Evolutionary conservation across 2,329 filamentous ascomycete genomes (phyloP).

Genomic region (Gnomoniopsis sp.): DNA sequence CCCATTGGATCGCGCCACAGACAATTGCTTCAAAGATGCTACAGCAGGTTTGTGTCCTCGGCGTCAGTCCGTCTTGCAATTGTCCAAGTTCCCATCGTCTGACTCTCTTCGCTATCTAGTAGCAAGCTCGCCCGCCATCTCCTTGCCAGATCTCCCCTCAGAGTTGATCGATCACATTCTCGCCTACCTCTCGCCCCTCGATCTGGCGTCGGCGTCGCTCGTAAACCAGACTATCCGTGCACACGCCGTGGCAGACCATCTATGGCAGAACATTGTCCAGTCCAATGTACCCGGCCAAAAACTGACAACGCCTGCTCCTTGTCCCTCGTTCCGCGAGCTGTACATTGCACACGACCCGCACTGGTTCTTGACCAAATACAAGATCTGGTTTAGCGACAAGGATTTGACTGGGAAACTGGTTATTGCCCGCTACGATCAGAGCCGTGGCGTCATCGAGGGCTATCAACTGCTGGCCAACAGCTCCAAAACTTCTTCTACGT

Average conservation of each 20-base stretch:
- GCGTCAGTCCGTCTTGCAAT: background rate
- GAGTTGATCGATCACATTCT: slow-evolving; percentile 76
- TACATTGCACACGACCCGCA: slow-evolving; percentile 72
- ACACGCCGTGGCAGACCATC: slow-evolving; percentile 61
- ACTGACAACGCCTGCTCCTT: slow-evolving; percentile 55
- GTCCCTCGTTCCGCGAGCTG: slow-evolving; percentile 64
- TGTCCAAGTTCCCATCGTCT: background rate
- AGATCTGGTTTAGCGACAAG: slow-evolving; percentile 81
- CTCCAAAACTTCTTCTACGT: slow-evolving; percentile 17
- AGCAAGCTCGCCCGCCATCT: background rate
- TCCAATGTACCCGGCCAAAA: slow-evolving; percentile 56
- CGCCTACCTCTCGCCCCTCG: slow-evolving; percentile 58
- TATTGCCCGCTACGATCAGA: slow-evolving; percentile 71
- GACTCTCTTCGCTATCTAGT: background rate
- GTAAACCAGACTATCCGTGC: slow-evolving; percentile 60
- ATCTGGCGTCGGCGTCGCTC: slow-evolving; percentile 57
- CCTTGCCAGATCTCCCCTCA: slow-evolving; percentile 59
- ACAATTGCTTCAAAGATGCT: background rate
- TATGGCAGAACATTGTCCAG: slow-evolving; percentile 72
- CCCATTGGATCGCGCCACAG: background rate
- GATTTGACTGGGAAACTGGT: slow-evolving; percentile 72
- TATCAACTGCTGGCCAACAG: slow-evolving; percentile 71
- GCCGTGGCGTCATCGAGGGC: slow-evolving; percentile 73
- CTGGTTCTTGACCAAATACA: slow-evolving; percentile 80
- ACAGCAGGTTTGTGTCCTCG: background rate